These are phyloP conservation scores for Quercus lobata DNA, from an alignment of 331 rosid genomes.

Conservation along the genomic window DNA sequence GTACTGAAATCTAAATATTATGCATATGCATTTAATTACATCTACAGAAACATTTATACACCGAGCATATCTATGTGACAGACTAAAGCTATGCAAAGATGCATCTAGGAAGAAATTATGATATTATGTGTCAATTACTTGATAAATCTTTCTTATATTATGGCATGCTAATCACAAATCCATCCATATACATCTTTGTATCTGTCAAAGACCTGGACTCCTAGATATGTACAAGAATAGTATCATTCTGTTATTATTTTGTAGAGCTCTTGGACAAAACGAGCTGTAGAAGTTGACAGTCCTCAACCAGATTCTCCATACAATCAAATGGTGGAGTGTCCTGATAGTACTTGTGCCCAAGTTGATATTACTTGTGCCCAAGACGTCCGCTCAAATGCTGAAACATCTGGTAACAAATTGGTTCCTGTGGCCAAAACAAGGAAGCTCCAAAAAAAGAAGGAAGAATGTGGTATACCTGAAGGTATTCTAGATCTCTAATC, in stretches of 20 bases:
- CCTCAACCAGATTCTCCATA: conserved; percentile 49
- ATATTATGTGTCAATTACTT: neutral
- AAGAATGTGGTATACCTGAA: conserved; percentile 46
- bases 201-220: neutral
- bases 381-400: conserved; percentile 67
- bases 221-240: neutral
- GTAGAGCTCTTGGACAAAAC: conserved; percentile 94
- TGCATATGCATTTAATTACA: too few species aligned
- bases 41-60: neutral
- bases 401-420: conserved; percentile 38
- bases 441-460: conserved; percentile 42
- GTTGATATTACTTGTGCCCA: conserved; percentile 89
- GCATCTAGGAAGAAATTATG: neutral
- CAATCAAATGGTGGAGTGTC: conserved; percentile 48
- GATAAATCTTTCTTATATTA: neutral
- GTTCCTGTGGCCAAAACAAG: conserved; percentile 30
- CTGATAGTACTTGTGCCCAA: conserved; percentile 87
- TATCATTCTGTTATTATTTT: conserved; percentile 25
- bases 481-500: conserved; percentile 3
- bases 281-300: conserved; percentile 78
- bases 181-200: neutral
- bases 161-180: neutral
- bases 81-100: neutral
- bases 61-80: neutral
- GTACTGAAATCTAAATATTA: neutral